Base-by-base conservation (phyloP, 2,329 filamentous ascomycete genomes). In the Cladorrhinum sp. region DNA sequence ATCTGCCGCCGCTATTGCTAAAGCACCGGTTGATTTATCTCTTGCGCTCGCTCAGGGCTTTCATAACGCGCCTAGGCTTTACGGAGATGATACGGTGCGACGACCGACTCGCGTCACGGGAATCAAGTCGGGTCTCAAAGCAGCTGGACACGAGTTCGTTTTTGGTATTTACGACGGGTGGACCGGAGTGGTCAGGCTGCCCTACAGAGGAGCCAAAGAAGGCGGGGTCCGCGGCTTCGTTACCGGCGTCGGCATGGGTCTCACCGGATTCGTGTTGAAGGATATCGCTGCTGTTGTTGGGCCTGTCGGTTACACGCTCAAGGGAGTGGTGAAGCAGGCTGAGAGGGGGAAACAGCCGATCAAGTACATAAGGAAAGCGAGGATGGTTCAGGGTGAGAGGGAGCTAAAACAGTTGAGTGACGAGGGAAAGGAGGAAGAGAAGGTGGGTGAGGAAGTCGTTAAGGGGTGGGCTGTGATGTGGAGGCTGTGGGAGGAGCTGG, bases 61-160 rank as follows among this genome's bases (percentile, higher is more conserved):
- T 64, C 87, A 90, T 70, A 90, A 90, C 65, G 86, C 86, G 0
- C 87, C 87, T 1, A 81, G 86, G 1, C 77, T 91, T 0, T 91
- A 90, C 66, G 87, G 87, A 14, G 88, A 91, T 67, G 81, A 85
- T 54, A 90, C 87, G 1, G 88, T 91, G 1, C 81, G 88, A 2
- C 80, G 81, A 1, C 85, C 86, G 1, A 80, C 80, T 1, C 80
- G 85, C 7, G 83, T 90, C 48, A 89, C 86, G 0, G 88, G 86
- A 1, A 80, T 90, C 60, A 78, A 80, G 55, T 89, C 86, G 1
- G 88, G 87, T 0, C 75, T 86, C 9, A 79, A 78, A 39, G 87
- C 86, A 0, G 86, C 86, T 0, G 77, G 85, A 5, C 75, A 81
- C 61, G 87, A 88, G 70, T 82, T 90, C 28, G 72, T 81, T 0